Evolutionary conservation across 2,329 filamentous ascomycete genomes (phyloP), one percentile per base, ranked within the genome.

Genomic region (Ciborinia camelliae): DNA sequence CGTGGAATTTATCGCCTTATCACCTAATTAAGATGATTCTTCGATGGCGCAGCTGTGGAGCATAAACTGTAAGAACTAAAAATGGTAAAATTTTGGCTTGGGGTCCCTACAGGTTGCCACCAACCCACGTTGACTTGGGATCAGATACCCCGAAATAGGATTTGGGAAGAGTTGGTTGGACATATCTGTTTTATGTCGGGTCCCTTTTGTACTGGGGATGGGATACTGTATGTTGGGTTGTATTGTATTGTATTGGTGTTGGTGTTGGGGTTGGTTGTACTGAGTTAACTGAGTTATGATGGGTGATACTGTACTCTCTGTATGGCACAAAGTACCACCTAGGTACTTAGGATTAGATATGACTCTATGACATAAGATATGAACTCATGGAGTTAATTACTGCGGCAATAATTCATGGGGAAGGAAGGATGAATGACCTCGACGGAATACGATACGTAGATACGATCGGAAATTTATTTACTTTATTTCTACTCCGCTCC

Each of bases 1-100:
- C 59, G 59, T 62, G 59, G 59, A 3, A 32, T 43, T 54, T 20
- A 18, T 62, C 59, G 48, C 43, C 43, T 28, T 60, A 10, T 30
- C 32, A 39, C 30, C 32, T 14, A 10, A 50, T 60, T 8, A 28
- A 23, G 45, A 39, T 51, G 30, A 30, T 60, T 58, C 28, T 47
- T 45, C 14, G 28, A 47, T 47, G 55, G 55, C 55, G 55, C 55
- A 58, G 55, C 55, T 18, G 53, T 45, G 15, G 35, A 55, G 35
- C 52, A 55, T 55, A 39, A 41, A 28, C 15, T 35, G 41, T 47
- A 23, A n/a, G 32, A 60, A 28, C 32, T 51, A 51, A 37, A 50
- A 60, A 30, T 51, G 50, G 47, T 20, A 43, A 47, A 47, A n/a
- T 32, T 32, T 47, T 58, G 54, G 28, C 28, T 35, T 10, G 1